Evolutionary conservation across 371 early-diverging fungal genomes (phyloP).

Genomic region (Parasitella parasitica): DNA sequence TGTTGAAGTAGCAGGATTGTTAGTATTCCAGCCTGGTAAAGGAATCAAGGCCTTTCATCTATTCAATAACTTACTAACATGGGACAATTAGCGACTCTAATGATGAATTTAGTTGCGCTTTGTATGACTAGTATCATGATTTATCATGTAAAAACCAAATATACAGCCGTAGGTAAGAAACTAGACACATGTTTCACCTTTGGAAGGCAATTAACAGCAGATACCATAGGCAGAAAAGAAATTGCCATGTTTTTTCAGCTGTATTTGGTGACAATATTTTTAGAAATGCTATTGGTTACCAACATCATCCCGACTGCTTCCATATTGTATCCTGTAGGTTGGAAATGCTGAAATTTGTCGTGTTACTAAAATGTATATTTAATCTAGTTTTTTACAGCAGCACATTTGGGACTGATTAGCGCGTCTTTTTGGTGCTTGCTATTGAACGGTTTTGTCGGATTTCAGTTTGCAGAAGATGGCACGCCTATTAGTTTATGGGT

Average conservation of each 20-base stretch:
- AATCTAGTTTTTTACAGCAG: conserved; percentile 74
- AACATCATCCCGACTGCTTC: conserved; percentile 81
- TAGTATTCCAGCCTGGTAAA: conserved; percentile 91
- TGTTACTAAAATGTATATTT: conserved; percentile 11
- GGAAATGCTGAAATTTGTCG: background rate
- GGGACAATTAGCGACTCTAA: conserved; percentile 56
- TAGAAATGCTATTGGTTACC: conserved; percentile 79
- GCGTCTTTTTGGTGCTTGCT: conserved; percentile 81
- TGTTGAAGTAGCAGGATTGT: conserved; percentile 73
- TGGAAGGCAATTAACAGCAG: too few relatives aligned
- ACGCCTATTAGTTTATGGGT: conserved; percentile 66
- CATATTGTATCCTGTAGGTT: conserved; percentile 67
- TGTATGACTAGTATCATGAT: conserved; percentile 91
- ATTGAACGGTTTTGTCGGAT: conserved; percentile 88
- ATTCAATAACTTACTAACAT: background rate
- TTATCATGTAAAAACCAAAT: conserved; percentile 85
- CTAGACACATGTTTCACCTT: too few relatives aligned
- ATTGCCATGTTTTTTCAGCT: conserved; percentile 90
- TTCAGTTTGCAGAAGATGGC: conserved; percentile 93
- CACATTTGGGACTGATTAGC: conserved; percentile 70
- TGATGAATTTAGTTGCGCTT: conserved; percentile 77
- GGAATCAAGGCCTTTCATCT: too few relatives aligned
- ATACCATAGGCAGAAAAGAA: conserved; percentile 87
- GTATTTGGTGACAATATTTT: conserved; percentile 66
- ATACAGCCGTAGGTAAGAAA: conserved; percentile 89